Base-by-base conservation (phyloP, 495 filamentous ascomycete genomes). In the Tuber brumale region DNA sequence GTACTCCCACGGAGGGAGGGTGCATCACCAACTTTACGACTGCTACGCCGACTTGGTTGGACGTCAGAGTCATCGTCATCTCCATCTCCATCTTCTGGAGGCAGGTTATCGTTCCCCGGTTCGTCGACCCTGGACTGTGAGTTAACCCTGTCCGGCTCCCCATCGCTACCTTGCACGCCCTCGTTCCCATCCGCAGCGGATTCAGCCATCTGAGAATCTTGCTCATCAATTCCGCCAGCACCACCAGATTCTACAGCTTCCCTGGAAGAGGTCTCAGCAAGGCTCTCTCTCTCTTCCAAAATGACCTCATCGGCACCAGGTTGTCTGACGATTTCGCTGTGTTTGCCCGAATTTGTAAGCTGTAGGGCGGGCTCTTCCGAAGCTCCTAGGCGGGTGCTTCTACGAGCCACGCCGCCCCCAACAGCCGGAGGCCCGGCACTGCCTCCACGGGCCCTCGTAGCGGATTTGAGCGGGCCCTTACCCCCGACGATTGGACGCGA, bases 51-150 rank as follows among this genome's bases (percentile, higher is more conserved):
- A 66, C 27, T 66, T 16, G 57, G 57, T 12, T 66, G 57, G 57
- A 66, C 27, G 27, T 66, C 57, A 1, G 57, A 66, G 8, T 83
- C 31, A 83, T 84, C 83, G 88, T 85, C 75, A 89, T 89, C 76
- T 87, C 83, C 74, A 77, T 83, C 84, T 89, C 87, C 87, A 89
- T 88, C 73, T 81, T 80, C 72, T 87, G 85, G 74, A 89, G 88
- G 19, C 86, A 86, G 70, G 82, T 82, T 83, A 88, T 88, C 70
- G 88, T 84, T 72, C 87, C 85, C 9, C 48, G 35, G 75, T 89
- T 88, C 75, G 12, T 66, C 14, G 27, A 35, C 27, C 57, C 27
- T 66, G 14, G 57, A 12, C 6, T 66, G 57, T 27, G 57, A 18
- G 57, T 35, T 35, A 66, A 70, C 27, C 69, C 70, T 57, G 27